Conservation (phyloP, 352 stramenopile species). For the Peronospora belbahrii region DNA sequence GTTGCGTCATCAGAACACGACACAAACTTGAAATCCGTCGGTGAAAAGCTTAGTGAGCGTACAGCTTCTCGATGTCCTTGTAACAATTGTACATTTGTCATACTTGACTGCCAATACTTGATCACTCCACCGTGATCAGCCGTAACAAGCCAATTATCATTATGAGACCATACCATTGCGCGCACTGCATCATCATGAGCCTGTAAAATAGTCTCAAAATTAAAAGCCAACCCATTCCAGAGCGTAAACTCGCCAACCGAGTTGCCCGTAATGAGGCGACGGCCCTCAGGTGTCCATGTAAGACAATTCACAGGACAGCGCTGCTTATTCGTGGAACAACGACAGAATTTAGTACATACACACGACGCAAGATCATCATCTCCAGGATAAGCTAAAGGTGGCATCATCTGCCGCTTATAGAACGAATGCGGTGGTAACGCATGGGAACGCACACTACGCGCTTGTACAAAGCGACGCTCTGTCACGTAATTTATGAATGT, state of each 20-base stretch:
- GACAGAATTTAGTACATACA: conserved; percentile 83
- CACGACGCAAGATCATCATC: conserved; percentile 69
- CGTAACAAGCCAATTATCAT: conserved; percentile 87
- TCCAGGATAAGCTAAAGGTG: conserved; percentile 47
- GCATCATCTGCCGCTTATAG: conserved; percentile 81
- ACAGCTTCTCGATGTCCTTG: conserved; percentile 88
- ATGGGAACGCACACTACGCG: conserved; percentile 36
- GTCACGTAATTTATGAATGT: conserved; percentile 81
- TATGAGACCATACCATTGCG: conserved; percentile 88
- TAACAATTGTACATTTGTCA: conserved; percentile 82
- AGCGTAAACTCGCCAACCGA: conserved; percentile 96
- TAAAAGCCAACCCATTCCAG: conserved; percentile 96
- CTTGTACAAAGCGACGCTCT: conserved; percentile 60
- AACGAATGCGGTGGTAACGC: conserved; percentile 72
- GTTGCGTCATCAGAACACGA: conserved; percentile 95
- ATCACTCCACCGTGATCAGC: conserved; percentile 86
- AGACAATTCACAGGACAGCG: conserved; percentile 89
- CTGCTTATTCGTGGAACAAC: conserved; percentile 88
- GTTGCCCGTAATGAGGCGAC: conserved; percentile 93
- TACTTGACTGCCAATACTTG: conserved; percentile 90
- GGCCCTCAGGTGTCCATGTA: conserved; percentile 93
- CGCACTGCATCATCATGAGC: conserved; percentile 83
- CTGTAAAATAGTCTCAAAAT: conserved; percentile 96
- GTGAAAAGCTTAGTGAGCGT: conserved; percentile 93
- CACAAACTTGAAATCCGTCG: conserved; percentile 97